Base-by-base conservation (phyloP, 495 filamentous ascomycete genomes). In the Aspergillus ellipticus region DNA sequence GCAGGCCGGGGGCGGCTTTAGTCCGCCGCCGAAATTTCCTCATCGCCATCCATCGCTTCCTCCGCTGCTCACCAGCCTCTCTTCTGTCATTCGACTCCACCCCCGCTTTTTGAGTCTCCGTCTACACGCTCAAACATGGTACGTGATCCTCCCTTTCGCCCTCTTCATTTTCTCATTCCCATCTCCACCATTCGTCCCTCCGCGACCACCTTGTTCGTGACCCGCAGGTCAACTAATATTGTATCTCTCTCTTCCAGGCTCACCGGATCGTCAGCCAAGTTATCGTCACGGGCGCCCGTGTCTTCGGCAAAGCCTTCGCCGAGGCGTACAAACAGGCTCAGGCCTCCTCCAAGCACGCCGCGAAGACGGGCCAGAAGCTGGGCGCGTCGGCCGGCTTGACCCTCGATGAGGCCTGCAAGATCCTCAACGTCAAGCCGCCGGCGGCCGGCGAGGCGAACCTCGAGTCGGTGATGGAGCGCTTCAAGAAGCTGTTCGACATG, bases 401-500 rank as follows among this genome's bases (percentile, higher is more conserved):
- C 7, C 83, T 98, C 50, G 92, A 96, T 59, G 94, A 98, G 74
- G 95, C 94, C 9, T 97, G 92, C 83, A 92, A 91, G 74, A 97
- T 98, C 69, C 83, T 98, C 53, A 96, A 97, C 71, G 91, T 97
- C 59, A 90, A 92, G 73, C 90, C 92, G 43, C 89, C 92, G 3
- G 82, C 88, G 63, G 83, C 78, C 52, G 90, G 86, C n/a, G 78
- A 89, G 63, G 76, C 86, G 17, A 83, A 90, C 67, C 75, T 89
- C 71, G 90, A 95, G 57, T 71, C 82, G 33, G 81, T 95, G 48
- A 87, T 86, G 77, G 84, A 88, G 54, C 82, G 90, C 42, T 98
- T 97, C 80, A 97, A 97, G 83, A 86, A 85, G 58, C 75, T 98
- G 46, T 98, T 97, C 70, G 95, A 97, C 65, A 67, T 79, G 57